Base-by-base conservation (phyloP, 805 yeast genomes). In the Barnettozyma salicaria region DNA sequence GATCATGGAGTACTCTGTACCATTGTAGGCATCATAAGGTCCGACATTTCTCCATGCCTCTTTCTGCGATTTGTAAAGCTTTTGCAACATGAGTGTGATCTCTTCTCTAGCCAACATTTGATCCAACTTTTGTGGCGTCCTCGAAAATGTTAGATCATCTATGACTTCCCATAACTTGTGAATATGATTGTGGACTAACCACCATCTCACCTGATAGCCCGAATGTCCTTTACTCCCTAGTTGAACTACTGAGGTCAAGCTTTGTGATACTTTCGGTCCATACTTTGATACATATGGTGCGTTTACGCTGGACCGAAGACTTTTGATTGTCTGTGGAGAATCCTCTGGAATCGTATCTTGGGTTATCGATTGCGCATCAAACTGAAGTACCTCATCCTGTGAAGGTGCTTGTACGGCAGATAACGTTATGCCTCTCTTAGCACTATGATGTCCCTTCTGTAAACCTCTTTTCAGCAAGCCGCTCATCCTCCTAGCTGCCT, bases 31-130 rank as follows among this genome's bases (percentile, higher is more conserved):
- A 7, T 31, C 16, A 9, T 22, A 2, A 21, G 16, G 18, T 35
- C 36, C 19, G 22, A 24, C 6, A n/a, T n/a, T 7, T 12, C 17
- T 24, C 34, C n/a, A 12, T 9, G 19, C 25, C n/a, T 22, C 19
- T 6, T 16, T 10, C 24, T 42, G 45, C 4, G 32, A 27, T 6
- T 19, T n/a, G 11, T 27, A 11, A 5, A 42, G 24, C n/a, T 13
- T 19, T 17, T 30, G 12, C 3, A 42, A 12, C 8, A 42, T 16
- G 4, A 42, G 8, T 3, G 30, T 35, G 5, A 36, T 22, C 23
- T 42, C 45, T 13, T 32, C 27, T n/a, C 37, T 37, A 10, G 30
- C 27, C 6, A 42, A 18, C 10, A 34, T 26, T 9, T 33, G 16
- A 3, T 20, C n/a, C 4, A 42, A 19, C 6, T 28, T 14, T 5